Conservation (phyloP, 805 yeast genomes). For the Nakazawaea ambrosiae region DNA sequence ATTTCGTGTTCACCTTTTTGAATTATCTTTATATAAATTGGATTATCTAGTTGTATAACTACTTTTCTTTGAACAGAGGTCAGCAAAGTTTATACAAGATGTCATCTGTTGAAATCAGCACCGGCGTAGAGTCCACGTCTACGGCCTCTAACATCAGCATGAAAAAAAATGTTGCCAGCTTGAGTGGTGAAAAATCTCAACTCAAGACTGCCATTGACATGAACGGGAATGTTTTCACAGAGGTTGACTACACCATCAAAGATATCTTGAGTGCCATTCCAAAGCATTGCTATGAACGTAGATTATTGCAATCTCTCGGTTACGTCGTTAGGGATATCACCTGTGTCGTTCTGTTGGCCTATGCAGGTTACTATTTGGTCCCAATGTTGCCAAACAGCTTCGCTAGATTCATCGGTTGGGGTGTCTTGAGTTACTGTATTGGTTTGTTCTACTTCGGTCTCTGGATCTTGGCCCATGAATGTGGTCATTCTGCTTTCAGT, state of each 20-base stretch:
- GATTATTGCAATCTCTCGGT: constrained; percentile 43
- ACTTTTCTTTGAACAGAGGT: too few relatives aligned
- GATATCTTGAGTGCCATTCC: constrained; percentile 71
- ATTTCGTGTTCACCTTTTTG: too few relatives aligned
- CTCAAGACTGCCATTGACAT: constrained; percentile 41
- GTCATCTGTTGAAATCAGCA: too few relatives aligned
- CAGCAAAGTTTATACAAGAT: too few relatives aligned
- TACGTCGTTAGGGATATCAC: constrained; percentile 66
- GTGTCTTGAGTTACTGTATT: constrained; percentile 34
- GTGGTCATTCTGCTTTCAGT: constrained; percentile 85
- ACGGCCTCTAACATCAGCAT: too few relatives aligned
- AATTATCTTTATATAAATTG: too few relatives aligned
- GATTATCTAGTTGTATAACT: too few relatives aligned
- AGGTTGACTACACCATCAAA: constrained; percentile 71
- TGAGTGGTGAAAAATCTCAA: constrained; percentile 12
- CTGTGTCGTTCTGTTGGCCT: constrained; percentile 41
- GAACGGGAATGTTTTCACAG: constrained; percentile 55
- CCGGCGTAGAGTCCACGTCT: too few relatives aligned
- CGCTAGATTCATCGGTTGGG: constrained; percentile 54
- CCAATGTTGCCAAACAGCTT: constrained; percentile 36
- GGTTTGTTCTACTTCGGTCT: constrained; percentile 71
- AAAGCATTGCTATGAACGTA: constrained; percentile 63
- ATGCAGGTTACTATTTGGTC: constrained; percentile 45
- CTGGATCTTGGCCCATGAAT: constrained; percentile 87
- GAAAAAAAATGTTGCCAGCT: constrained; percentile 18